These are phyloP conservation scores for Polyrhizophydium stewartii DNA, from an alignment of 371 early-diverging fungal genomes.

Conservation along the genomic window DNA sequence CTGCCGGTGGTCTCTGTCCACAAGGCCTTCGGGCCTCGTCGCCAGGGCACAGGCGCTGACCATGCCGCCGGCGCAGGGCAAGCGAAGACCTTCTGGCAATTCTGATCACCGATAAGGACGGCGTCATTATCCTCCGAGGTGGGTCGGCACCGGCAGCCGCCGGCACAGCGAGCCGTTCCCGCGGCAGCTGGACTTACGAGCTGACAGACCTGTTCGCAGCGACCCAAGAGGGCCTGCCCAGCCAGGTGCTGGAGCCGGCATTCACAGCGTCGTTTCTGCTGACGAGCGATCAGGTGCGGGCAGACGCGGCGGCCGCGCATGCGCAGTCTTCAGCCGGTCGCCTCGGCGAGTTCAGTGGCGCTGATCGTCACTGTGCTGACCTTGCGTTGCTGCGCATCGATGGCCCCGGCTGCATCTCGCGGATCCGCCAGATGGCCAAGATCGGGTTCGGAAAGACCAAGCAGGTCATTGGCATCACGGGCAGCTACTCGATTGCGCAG, in stretches of 20 bases:
- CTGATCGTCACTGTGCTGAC: no score
- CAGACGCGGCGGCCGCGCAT: neutral
- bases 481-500: constrained; percentile 23
- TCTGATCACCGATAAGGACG: constrained; percentile 29
- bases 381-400: no score
- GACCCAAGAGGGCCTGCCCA: constrained; percentile 17
- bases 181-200: neutral
- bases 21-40: no score
- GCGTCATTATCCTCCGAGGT: constrained; percentile 30
- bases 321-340: neutral
- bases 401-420: no score
- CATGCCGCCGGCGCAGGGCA: no score
- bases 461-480: constrained; percentile 19
- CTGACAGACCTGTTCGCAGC: constrained; percentile 6
- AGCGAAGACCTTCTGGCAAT: constrained; percentile 22
- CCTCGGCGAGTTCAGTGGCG: no score
- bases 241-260: constrained; percentile 26
- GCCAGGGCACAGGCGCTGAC: no score
- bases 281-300: constrained; percentile 30
- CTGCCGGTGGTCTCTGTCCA: no score
- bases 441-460: constrained; percentile 19
- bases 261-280: constrained; percentile 31
- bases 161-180: no score
- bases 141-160: neutral
- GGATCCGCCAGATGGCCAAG: constrained; percentile 14